Evolutionary conservation across 176 grass and related monocot species (phyloP), one percentile per base, ranked within the genome.

Genomic region (Neostapfia colusana): DNA sequence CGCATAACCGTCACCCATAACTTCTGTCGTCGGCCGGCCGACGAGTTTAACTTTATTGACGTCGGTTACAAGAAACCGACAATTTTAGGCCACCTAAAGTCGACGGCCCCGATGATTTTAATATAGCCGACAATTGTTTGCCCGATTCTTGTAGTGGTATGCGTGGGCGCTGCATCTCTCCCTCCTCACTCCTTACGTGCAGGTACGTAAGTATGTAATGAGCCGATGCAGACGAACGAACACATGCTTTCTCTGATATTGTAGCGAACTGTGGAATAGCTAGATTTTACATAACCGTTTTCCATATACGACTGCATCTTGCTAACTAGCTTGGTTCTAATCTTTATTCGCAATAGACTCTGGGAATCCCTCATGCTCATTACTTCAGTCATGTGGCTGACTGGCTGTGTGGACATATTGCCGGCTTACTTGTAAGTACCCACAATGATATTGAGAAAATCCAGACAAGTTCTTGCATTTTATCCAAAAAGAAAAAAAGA

Each of bases 321-420:
- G 66, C 40, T 73, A 58, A 83, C 26, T 28, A 5, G 0, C 15
- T 21, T 46, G 0, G 3, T 26, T 51, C n/a, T 58, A 27, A 60
- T 25, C 28, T 25, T 76, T 65, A 28, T 48, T 85, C 70, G 20
- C 42, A 51, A 65, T 74, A 97, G 93, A 89, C 88, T 8, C 53
- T 97, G 24, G 90, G 90, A 56, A 73, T 97, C 72, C 87, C 93
- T 53, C 90, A 89, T 74, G 80, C 90, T 21, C 90, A n/a, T 97
- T 42, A 82, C 82, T 73, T 91, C 93, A 63, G 27, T 93, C 58
- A 91, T 97, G 88, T 97, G 90, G 86, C n/a, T n/a, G n/a, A n/a
- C n/a, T n/a, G n/a, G n/a, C 86, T 97, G 10, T 97, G 85, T 62
- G 90, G 90, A 27, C 90, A 88, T 51, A 87, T 93, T 44, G 93